Evolutionary conservation across 202 grass and related monocot genomes (phyloP), one percentile per base, ranked within the genome.

Genomic region (Elaeis oleifera): DNA sequence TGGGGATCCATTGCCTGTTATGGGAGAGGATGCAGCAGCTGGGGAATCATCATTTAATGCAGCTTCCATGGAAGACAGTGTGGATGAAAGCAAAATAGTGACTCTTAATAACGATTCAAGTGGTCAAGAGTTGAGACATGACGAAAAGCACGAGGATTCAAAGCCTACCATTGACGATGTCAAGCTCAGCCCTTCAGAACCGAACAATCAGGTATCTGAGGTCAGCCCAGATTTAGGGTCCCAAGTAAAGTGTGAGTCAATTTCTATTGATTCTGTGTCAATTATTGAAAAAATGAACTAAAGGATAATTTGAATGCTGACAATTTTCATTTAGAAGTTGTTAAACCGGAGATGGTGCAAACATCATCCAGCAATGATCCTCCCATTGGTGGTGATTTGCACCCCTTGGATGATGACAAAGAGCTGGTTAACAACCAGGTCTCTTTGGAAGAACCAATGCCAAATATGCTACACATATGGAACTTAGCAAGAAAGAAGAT

Each of bases 231-330:
- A 79, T 77, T 63, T 83, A 74, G 78, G 78, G 53, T 90, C 75
- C 78, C 71, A 86, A 79, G 77, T 77, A 78, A 77, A 90, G 65
- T 79, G 58, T 80, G 72, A 72, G 61, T 87, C 61, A 56, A 82
- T 95, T 87, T 81, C 63, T 54, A 66, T 60, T 77, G 78, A 85
- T 71, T 70, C 56, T 77, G 71, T 84, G 68, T 77, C 72, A 54
- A 88, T 81, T 96, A 91, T 79, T 62, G 83, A 88, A 91, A 83
- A 56, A 88, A 88, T 85, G 67, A 75, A 65, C 67, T 96, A 85
- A 87, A 94, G 70, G 89, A 66, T 84, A 84, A 78, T 50, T 53
- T 84, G 68, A 95, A 87, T 84, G 72, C 83, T 82, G 74, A 82
- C 44, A 81, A 73, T 74, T 95, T 73, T 87, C 86, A 90, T 84